Conservation (phyloP, 2,329 filamentous ascomycete species). For the Xylariaceae sp. region DNA sequence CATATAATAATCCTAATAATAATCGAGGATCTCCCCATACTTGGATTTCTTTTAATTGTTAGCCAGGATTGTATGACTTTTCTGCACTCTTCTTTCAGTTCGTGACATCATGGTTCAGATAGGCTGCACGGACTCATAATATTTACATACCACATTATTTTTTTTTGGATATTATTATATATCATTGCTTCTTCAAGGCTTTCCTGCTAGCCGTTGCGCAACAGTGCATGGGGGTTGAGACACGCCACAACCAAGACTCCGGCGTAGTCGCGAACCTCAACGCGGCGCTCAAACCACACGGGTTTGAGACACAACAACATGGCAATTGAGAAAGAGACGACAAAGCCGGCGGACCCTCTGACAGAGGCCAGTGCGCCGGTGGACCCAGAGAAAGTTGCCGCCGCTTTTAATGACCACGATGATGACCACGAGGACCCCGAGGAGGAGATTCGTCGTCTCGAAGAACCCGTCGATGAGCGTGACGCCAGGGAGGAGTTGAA, state of each 20-base stretch:
- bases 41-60: not conserved
- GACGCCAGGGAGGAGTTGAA: constrained; percentile 34
- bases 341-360: constrained; percentile 25
- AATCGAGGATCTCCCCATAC: not conserved
- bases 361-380: constrained; percentile 16
- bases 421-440: constrained; percentile 25
- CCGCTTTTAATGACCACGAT: constrained; percentile 9
- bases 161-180: not conserved
- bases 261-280: not conserved
- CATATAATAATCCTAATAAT: not conserved
- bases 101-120: not conserved
- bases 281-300: not conserved
- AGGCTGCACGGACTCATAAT: not conserved
- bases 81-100: not conserved
- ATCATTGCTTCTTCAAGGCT: not conserved
- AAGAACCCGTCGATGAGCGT: constrained; percentile 27
- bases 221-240: not conserved
- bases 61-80: not conserved
- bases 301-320: constrained; percentile 19
- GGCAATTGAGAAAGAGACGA: constrained; percentile 27
- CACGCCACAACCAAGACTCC: not conserved
- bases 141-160: not conserved
- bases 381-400: constrained; percentile 17
- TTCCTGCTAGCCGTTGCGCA: not conserved
- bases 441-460: constrained; percentile 27